A percentile compares a stretch with the other conserved stretches of the same genome.
phyloP scores from a whole-genome alignment of 2,329 filamentous ascomycete species.

The Pseudogymnoascus sp. region DNA sequence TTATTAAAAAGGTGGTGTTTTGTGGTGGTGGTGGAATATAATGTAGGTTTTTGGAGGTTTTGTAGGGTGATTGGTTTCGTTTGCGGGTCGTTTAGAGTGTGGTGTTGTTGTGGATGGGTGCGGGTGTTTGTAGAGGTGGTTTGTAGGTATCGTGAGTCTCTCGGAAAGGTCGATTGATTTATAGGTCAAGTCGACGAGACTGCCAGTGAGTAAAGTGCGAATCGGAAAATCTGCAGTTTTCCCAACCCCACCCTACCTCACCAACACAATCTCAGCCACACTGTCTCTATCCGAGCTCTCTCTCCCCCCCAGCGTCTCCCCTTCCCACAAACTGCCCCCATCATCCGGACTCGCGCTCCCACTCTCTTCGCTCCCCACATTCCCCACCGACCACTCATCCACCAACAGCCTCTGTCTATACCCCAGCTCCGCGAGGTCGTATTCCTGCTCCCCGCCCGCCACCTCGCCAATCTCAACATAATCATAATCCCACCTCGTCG shows the following conservation, averaged over 20 bases:
- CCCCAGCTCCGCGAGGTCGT: conserved; percentile 33
- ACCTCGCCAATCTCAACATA: conserved; percentile 76
- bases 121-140: no score
- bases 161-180: neutral
- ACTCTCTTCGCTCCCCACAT: conserved; percentile 48
- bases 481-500: conserved; percentile 90
- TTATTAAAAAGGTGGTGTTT: neutral
- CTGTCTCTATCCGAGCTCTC: conserved; percentile 3
- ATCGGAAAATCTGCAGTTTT: neutral
- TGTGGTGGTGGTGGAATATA: neutral
- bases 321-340: conserved; percentile 47
- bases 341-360: conserved; percentile 39
- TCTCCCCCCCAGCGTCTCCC: conserved; percentile 39
- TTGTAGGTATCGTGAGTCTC: neutral
- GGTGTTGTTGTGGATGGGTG: neutral
- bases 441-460: conserved; percentile 46
- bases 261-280: neutral
- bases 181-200: neutral
- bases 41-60: neutral
- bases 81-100: neutral
- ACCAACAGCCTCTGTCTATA: conserved; percentile 24
- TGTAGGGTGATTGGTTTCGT: neutral
- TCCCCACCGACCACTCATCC: conserved; percentile 81
- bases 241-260: neutral
- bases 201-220: neutral